phyloP scores from a whole-genome alignment of 1,284 basidiomycete genomes.

The Rhodotorula sp. region DNA sequence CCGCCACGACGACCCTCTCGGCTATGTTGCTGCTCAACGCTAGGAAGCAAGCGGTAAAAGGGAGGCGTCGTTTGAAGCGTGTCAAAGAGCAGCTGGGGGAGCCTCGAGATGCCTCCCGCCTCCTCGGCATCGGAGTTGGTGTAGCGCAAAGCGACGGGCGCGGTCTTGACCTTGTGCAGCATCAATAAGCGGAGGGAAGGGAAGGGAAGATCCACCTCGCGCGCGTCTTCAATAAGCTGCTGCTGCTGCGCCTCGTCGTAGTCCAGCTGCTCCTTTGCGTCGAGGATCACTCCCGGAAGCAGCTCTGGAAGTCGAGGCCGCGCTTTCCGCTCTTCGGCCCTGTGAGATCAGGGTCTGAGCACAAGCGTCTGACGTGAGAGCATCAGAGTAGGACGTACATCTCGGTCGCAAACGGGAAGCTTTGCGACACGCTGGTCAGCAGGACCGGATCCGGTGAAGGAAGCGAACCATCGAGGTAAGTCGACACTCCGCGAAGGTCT shows the following conservation, averaged over 20 bases:
- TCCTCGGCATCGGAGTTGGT: constrained; percentile 7
- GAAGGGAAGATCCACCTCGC: neutral
- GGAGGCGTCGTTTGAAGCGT: constrained; percentile 16
- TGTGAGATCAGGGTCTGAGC: neutral
- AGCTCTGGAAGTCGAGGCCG: constrained; percentile 14
- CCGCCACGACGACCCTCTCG: constrained; percentile 15
- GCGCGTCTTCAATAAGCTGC: constrained; percentile 16
- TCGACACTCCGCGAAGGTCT: constrained; percentile 10
- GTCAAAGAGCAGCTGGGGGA: constrained; percentile 2
- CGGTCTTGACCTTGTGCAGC: constrained; percentile 19
- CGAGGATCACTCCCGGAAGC: constrained; percentile 13
- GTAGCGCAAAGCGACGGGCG: constrained; percentile 14
- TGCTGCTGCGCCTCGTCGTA: neutral
- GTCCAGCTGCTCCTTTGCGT: constrained; percentile 6
- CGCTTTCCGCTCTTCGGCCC: constrained; percentile 1
- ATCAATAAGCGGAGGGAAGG: constrained; percentile 23
- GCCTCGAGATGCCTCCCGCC: neutral
- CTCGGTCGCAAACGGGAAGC: constrained; percentile 44
- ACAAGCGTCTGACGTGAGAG: neutral
- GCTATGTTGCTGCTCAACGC: constrained; percentile 11
- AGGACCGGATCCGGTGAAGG: constrained; percentile 42
- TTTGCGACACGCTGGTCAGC: constrained; percentile 43
- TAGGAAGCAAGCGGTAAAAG: constrained; percentile 33
- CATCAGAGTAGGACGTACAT: neutral
- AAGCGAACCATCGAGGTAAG: constrained; percentile 18